These are phyloP conservation scores for Talaromyces atroroseus DNA, from an alignment of 2,329 filamentous ascomycete species.

Conservation along the genomic window DNA sequence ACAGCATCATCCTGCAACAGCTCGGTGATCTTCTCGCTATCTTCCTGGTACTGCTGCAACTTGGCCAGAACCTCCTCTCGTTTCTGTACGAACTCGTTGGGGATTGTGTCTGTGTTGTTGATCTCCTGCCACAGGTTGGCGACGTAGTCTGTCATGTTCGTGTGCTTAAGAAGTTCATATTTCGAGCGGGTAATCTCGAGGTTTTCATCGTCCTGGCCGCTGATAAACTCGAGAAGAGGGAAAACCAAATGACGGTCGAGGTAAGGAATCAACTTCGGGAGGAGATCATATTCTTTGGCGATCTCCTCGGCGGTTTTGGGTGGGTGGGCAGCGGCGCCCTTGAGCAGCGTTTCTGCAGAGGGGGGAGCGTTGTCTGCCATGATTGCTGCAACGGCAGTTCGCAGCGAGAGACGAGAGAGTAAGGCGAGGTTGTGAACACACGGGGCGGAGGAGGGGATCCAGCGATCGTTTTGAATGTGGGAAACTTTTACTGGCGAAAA, in stretches of 20 bases:
- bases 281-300: constrained; percentile 69
- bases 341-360: constrained; percentile 45
- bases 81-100: constrained; percentile 82
- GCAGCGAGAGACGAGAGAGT: constrained; percentile 17
- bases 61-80: constrained; percentile 79
- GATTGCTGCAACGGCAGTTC: constrained; percentile 17
- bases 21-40: constrained; percentile 82
- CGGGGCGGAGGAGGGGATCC: constrained; percentile 12
- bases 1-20: constrained; percentile 85
- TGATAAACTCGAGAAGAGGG: constrained; percentile 88
- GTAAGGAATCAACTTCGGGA: constrained; percentile 83
- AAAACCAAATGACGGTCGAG: constrained; percentile 96
- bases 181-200: constrained; percentile 77
- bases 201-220: constrained; percentile 73
- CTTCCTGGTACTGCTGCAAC: constrained; percentile 77
- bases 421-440: constrained; percentile 16
- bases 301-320: constrained; percentile 46
- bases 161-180: constrained; percentile 90
- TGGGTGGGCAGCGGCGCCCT: constrained; percentile 44
- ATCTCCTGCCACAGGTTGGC: constrained; percentile 87
- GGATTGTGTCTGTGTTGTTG: constrained; percentile 69
- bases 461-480: constrained; percentile 19
- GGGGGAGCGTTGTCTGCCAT: constrained; percentile 50
- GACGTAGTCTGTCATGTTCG: constrained; percentile 98
- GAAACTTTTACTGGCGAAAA: constrained; percentile 27